phyloP scores from a whole-genome alignment of 495 filamentous ascomycete species.

The Neurospora intermedia region DNA sequence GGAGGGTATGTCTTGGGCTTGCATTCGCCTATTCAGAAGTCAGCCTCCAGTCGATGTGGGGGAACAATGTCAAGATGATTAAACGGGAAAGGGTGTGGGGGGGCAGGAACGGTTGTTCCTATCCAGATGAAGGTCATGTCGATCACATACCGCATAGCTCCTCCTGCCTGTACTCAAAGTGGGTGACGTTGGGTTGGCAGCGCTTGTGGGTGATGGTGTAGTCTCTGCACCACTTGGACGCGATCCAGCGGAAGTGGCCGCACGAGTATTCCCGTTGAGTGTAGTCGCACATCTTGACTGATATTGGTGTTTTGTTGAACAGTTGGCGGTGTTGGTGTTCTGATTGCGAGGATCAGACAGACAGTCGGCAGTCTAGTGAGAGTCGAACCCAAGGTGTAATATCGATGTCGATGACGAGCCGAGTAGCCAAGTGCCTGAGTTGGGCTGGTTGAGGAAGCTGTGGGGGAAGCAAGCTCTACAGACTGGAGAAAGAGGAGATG shows the following conservation, averaged over 20 bases:
- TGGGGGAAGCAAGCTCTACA: not conserved
- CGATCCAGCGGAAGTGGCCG: conserved; percentile 34
- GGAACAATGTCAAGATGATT: not conserved
- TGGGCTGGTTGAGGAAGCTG: not conserved
- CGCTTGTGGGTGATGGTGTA: conserved; percentile 31
- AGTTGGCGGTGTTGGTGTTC: not conserved
- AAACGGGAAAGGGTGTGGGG: not conserved
- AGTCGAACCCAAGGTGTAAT: not conserved
- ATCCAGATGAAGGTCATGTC: not conserved
- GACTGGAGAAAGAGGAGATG: not conserved
- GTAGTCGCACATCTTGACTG: conserved; percentile 21
- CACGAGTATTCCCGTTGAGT: conserved; percentile 30
- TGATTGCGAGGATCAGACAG: not conserved
- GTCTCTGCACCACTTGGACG: conserved; percentile 30
- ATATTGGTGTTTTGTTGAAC: not conserved
- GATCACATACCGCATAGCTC: conserved; percentile 25
- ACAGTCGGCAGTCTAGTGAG: not conserved
- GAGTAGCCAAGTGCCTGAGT: not conserved
- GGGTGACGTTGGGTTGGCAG: conserved; percentile 30
- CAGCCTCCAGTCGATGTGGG: conserved; percentile 3
- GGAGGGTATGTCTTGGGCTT: conserved; percentile 23
- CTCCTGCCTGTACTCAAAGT: conserved; percentile 29
- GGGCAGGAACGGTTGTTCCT: not conserved
- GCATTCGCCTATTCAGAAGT: conserved; percentile 23
- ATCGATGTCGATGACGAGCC: not conserved